Conservation (phyloP, 139 green algal genomes). For the Closterium sp. region DNA sequence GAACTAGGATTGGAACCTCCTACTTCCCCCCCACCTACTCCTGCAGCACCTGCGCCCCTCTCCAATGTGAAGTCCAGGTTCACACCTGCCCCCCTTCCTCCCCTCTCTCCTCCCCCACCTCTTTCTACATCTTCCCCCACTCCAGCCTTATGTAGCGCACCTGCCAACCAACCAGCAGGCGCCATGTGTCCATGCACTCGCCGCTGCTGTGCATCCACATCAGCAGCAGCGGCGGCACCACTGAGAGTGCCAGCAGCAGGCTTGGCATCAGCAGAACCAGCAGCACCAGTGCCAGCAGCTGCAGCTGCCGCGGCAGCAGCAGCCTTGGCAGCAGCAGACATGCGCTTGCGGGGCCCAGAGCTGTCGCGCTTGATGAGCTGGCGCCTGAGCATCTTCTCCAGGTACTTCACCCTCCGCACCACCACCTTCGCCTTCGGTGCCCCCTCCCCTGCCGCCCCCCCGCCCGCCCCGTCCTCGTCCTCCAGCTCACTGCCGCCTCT, state of each 20-base stretch:
- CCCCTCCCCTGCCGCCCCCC: background rate
- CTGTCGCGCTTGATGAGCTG: slow-evolving; percentile 13
- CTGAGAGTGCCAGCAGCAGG: background rate
- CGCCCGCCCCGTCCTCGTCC: background rate
- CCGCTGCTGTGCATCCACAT: background rate
- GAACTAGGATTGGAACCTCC: no score
- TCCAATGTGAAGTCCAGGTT: background rate
- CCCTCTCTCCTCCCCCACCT: no score
- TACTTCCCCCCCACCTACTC: background rate
- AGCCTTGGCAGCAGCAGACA: background rate
- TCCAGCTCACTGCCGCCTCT: background rate
- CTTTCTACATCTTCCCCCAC: background rate
- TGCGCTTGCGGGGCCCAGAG: background rate
- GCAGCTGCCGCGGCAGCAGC: background rate
- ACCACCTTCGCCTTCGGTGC: background rate
- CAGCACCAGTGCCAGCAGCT: background rate
- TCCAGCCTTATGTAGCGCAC: background rate
- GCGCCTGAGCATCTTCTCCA: slow-evolving; percentile 8
- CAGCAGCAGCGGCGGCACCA: background rate
- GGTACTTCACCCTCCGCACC: slow-evolving; percentile 8
- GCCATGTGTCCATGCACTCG: background rate
- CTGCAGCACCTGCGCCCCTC: background rate
- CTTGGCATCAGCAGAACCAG: background rate
- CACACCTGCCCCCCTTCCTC: background rate
- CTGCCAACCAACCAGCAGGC: background rate